Evolutionary conservation across 1,284 basidiomycete genomes (phyloP).

Genomic region (Coniferiporia weirii): DNA sequence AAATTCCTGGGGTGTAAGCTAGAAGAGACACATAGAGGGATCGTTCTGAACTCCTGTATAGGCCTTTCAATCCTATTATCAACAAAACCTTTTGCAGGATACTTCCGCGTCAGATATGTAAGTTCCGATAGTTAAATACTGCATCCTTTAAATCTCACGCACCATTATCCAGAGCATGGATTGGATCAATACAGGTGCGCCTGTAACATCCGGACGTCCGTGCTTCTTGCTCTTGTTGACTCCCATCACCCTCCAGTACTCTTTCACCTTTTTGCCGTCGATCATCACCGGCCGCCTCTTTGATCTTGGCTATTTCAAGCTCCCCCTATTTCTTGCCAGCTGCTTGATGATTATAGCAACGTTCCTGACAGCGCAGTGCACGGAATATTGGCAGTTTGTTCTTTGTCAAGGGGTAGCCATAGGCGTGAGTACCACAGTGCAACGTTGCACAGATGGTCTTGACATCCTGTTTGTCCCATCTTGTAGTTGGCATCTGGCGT

Average conservation of each 20-base stretch:
- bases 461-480: no score
- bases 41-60: constrained; percentile 24
- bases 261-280: constrained; percentile 37
- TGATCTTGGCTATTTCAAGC: constrained; percentile 51
- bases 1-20: constrained; percentile 39
- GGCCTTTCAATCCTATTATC: constrained; percentile 53
- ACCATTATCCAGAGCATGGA: constrained; percentile 30
- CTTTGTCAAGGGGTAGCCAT: constrained; percentile 49
- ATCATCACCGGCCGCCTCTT: constrained; percentile 48
- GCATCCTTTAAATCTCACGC: neutral
- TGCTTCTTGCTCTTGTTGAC: constrained; percentile 19
- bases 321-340: constrained; percentile 40
- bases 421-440: constrained; percentile 34
- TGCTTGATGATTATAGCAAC: constrained; percentile 43
- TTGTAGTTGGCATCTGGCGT: constrained; percentile 38
- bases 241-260: constrained; percentile 30
- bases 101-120: constrained; percentile 30
- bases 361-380: constrained; percentile 52
- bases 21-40: neutral
- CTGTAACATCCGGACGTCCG: neutral
- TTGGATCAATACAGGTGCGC: constrained; percentile 34
- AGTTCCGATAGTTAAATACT: constrained; percentile 24
- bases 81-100: constrained; percentile 35
- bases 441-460: constrained; percentile 21
- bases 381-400: constrained; percentile 54